Percentiles rank a stretch among this genome's conserved stretches.
These are phyloP conservation scores for Candida vaughaniae DNA, from an alignment of 805 yeast genomes.

Conservation along the genomic window DNA sequence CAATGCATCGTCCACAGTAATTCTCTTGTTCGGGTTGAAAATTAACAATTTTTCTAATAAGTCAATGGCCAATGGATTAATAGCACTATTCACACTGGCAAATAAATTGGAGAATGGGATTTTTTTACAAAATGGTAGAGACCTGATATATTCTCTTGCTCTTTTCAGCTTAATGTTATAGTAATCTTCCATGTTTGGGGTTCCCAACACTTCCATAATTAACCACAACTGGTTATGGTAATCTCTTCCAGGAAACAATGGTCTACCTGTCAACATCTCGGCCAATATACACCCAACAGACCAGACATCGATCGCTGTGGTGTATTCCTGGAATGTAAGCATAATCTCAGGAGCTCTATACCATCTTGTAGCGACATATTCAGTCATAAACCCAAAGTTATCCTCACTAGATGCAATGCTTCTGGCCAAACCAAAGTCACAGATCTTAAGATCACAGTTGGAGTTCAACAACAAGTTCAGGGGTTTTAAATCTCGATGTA, in stretches of 20 bases:
- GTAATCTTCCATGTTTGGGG: conserved; percentile 81
- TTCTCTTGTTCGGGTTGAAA: conserved; percentile 69
- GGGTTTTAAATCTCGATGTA: conserved; percentile 92
- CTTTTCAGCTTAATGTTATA: conserved; percentile 71
- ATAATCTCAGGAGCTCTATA: conserved; percentile 97
- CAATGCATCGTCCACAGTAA: conserved; percentile 74
- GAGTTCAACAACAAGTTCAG: conserved; percentile 82
- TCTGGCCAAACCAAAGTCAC: conserved; percentile 92
- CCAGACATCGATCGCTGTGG: conserved; percentile 96
- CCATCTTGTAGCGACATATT: conserved; percentile 97
- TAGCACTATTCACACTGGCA: conserved; percentile 28
- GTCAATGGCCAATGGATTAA: conserved; percentile 52
- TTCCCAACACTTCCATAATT: conserved; percentile 82
- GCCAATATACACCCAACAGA: conserved; percentile 95
- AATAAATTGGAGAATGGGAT: conserved; percentile 52
- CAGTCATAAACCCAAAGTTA: conserved; percentile 84
- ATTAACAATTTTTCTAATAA: conserved; percentile 62
- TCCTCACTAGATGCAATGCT: conserved; percentile 61
- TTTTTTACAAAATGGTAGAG: conserved; percentile 70
- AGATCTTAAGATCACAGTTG: conserved; percentile 89
- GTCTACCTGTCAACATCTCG: conserved; percentile 81
- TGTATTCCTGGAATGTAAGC: conserved; percentile 90
- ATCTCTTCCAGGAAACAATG: conserved; percentile 91
- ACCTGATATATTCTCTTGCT: conserved; percentile 83
- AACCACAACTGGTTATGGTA: conserved; percentile 87